Evolutionary conservation across 75 land plant species (phyloP), one percentile per base, ranked within the genome.

Genomic region (Larix kaempferi): DNA sequence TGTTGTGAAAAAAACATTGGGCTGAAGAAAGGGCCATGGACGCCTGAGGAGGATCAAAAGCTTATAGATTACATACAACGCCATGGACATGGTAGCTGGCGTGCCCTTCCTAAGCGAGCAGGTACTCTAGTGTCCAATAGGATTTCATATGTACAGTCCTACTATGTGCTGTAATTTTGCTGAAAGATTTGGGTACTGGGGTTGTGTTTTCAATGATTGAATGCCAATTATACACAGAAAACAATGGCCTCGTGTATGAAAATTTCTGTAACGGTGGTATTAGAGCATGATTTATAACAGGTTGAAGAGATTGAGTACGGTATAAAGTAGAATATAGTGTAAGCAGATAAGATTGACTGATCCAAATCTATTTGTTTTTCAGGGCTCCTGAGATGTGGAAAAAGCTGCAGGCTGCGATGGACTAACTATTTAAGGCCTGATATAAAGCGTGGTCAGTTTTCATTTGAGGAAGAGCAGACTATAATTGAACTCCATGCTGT

Each of bases 321-420:
- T 29, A 29, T 29, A 29, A 1, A 29, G 0, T 1, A 0, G 33
- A 29, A 29, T 29, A 29, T 29, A 29, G 33, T 29, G 33, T 29
- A 29, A 29, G 33, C 33, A 29, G 12, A 8, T 11, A 49, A 10
- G 11, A 49, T 10, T 49, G 12, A 1, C 54, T 49, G 54, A 49
- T 49, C 10, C 54, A 49, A 8, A 11, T 49, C 10, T 49, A 11
- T 10, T 11, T 49, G 12, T 10, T 49, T 49, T 49, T 84, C 89
- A 8, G 91, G 91, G 16, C 79, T 89, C 61, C 78, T 55, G 14
- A 81, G 91, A 60, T 89, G 90, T 63, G 91, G 91, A 56, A 89
- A 89, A 78, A 89, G 91, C 77, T 89, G 91, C 79, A 81, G 91
- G 8, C 87, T 89, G 49, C 84, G 91, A 26, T 89, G 91, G 91